Evolutionary conservation across 2,329 filamentous ascomycete genomes (phyloP).

Genomic region (Stachybotrys chlorohalonatus): DNA sequence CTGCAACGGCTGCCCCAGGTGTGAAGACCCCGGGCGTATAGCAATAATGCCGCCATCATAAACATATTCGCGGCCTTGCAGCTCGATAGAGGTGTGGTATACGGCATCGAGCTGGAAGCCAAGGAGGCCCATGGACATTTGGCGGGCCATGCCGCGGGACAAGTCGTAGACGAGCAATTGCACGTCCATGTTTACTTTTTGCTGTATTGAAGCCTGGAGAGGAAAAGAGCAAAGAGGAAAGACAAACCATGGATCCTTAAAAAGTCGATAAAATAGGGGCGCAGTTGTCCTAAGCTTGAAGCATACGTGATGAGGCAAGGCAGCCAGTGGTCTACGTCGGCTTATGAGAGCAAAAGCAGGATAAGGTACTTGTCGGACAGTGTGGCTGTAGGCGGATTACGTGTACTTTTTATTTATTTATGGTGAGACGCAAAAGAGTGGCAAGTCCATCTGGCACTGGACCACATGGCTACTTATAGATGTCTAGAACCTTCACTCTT

Average conservation of each 20-base stretch:
- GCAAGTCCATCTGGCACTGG: neutral
- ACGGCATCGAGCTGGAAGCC: constrained; percentile 73
- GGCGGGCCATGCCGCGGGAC: constrained; percentile 49
- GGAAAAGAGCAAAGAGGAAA: too few species aligned
- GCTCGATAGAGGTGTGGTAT: constrained; percentile 86
- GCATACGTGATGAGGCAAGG: neutral
- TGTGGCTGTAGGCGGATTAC: neutral
- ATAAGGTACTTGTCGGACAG: neutral
- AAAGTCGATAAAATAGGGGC: too few species aligned
- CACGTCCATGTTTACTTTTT: constrained; percentile 52
- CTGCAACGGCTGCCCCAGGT: constrained; percentile 79
- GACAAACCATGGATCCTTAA: too few species aligned
- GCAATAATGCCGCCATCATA: constrained; percentile 84
- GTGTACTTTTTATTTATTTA: neutral
- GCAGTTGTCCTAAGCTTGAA: too few species aligned
- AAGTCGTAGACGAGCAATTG: constrained; percentile 73
- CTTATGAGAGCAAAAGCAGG: neutral
- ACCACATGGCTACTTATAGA: too few species aligned
- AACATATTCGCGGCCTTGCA: constrained; percentile 79
- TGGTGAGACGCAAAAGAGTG: neutral
- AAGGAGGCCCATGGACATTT: constrained; percentile 44
- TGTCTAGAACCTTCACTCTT: too few species aligned
- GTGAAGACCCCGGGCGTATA: constrained; percentile 71
- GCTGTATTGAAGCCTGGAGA: too few species aligned
- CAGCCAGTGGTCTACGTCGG: neutral